Base-by-base conservation (phyloP, 2,329 filamentous ascomycete genomes). In the Ophiostoma australiae region DNA sequence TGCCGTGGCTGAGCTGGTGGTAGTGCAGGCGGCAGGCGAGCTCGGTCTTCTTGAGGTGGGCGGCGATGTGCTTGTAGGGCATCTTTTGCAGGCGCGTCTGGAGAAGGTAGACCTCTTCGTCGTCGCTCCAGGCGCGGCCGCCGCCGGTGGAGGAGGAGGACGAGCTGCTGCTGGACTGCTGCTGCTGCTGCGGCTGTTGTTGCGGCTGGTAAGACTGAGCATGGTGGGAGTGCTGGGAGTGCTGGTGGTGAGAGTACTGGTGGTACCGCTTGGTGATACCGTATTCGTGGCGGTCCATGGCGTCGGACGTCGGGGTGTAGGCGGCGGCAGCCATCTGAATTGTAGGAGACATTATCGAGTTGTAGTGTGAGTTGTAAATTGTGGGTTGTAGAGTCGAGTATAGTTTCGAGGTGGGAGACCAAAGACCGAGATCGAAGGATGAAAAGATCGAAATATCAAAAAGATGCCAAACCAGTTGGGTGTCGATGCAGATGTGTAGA, bases 21-120 rank as follows among this genome's bases (percentile, higher is more conserved):
- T 92, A 94, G 80, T 95, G 92, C 73, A 96, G 86, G 74, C 92
- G 91, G 81, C 92, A 96, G 67, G 92, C 92, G 72, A 95, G 84
- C 82, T 95, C 92, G 0, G 92, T 95, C 84, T 95, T 96, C 81
- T 93, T 92, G 75, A 95, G 83, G 76, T 94, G 90, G 72, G 90
- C 87, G 72, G 92, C 92, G 78, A 95, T 95, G 79, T 94, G 91
- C 84, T 94, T 95, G 81, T 95, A 95, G 0, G 92, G 92, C 89
- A 94, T 93, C 82, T 94, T 94, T 77, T 94, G 91, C 77, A 92
- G 87, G 72, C 92, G 90, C 73, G 91, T 94, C 80, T 93, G 91
- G 73, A 95, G 86, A 70, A 95, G 89, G 79, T 94, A 95, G 72
- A 89, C 86, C 81, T 95, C 92, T 91, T 94, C 91, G 80, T 93